Base-by-base conservation (phyloP, 2,329 filamentous ascomycete genomes). In the Didymella sp. region DNA sequence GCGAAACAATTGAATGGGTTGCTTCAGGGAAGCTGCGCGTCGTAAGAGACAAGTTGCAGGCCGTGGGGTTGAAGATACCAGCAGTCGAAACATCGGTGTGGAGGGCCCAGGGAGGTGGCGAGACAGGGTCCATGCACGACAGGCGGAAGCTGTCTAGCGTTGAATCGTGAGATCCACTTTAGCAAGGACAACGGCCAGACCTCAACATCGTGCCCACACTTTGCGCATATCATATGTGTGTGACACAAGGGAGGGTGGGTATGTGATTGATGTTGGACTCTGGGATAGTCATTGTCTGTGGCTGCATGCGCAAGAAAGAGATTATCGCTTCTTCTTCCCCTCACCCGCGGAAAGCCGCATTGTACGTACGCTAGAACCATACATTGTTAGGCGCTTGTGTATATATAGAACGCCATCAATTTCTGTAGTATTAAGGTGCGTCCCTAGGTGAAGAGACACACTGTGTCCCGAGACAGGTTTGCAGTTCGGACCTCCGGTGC, bases 71-170 rank as follows among this genome's bases (percentile, higher is more conserved):
- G 22, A 50, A 38, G 50, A 54, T 41, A 46, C 33, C 41, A 46
- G 25, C 40, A 27, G 33, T 45, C 30, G 49, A 58, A 54, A 58
- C 49, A 45, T 41, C 45, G 40, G 45, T 51, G 47, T 33, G 45
- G 42, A 58, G 33, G 31, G 45, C 41, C 25, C 35, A 53, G 42
- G 56, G 56, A 58, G 56, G 56, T 58, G 56, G 56, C 56, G 56
- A 58, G 55, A 53, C 54, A 30, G 40, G 56, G 56, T 46, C 56
- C 50, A 50, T 49, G 55, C 55, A 30, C 42, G 42, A 44, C 40
- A 25, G 24, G 17, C 48, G 40, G 24, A 56, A 50, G 38, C 54
- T 35, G n/a, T 47, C 44, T 57, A 57, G 53, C 53, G 46, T 13
- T 4, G 17, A 27, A 13, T 11, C 9, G 13, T 12, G 2, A 13